Conservation (phyloP, 106 monocot genomes). For the Platanthera zijinensis region DNA sequence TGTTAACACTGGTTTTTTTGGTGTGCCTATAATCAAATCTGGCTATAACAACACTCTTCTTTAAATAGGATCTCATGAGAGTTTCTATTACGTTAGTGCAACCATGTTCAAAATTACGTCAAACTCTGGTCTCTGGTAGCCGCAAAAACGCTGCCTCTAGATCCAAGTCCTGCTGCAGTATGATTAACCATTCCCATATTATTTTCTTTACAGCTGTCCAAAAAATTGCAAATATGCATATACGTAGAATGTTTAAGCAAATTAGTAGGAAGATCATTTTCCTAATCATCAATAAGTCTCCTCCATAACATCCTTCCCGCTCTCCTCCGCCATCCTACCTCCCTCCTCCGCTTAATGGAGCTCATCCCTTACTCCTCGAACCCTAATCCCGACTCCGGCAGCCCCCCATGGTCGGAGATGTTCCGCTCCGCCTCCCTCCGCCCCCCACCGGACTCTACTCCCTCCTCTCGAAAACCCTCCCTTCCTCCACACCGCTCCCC, state of each 20-base stretch:
- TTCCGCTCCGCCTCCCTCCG: slow-evolving; percentile 19
- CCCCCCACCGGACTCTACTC: slow-evolving; percentile 24
- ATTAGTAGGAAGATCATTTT: not conserved
- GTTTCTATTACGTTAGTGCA: too few species aligned
- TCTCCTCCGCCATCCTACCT: not conserved
- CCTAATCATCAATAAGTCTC: not conserved
- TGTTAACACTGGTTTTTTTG: too few species aligned
- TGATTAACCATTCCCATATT: too few species aligned
- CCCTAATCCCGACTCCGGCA: not conserved
- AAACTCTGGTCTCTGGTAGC: too few species aligned
- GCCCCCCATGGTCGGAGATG: slow-evolving; percentile 21
- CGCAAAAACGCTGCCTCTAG: too few species aligned
- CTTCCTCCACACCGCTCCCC: not conserved
- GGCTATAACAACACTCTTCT: too few species aligned
- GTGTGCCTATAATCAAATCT: too few species aligned
- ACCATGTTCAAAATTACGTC: too few species aligned
- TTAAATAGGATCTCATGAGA: too few species aligned
- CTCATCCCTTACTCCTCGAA: slow-evolving; percentile 17
- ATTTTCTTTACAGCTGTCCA: too few species aligned
- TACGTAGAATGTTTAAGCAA: not conserved
- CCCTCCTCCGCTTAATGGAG: slow-evolving; percentile 8
- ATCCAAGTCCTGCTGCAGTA: too few species aligned
- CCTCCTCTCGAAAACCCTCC: slow-evolving; percentile 12
- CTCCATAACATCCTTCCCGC: slow-evolving; percentile 1
- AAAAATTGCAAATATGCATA: not conserved